phyloP scores from a whole-genome alignment of 139 green algal species.

The Nannochloris sp. region DNA sequence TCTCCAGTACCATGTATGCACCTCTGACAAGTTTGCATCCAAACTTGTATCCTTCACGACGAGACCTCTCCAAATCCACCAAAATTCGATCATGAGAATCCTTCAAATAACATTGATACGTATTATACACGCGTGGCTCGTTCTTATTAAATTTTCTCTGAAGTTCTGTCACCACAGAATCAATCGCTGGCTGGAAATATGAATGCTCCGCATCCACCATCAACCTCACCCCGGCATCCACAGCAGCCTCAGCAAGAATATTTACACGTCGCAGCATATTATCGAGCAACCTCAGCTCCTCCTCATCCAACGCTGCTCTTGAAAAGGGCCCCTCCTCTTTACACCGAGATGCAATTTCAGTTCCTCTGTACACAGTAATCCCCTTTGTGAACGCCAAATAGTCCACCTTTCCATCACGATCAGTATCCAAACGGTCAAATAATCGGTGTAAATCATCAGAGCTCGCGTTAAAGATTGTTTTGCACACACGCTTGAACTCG shows the following conservation, averaged over 20 bases:
- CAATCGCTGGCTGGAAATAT: conserved; percentile 84
- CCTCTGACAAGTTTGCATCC: conserved; percentile 53
- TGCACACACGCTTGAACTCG: conserved; percentile 40
- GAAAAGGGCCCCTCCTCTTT: conserved; percentile 32
- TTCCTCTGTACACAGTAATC: conserved; percentile 8
- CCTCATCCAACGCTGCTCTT: conserved; percentile 30
- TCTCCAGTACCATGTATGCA: conserved; percentile 68
- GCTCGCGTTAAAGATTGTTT: conserved; percentile 25
- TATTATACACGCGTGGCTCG: conserved; percentile 59
- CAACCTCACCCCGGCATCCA: conserved; percentile 47
- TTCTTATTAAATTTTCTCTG: conserved; percentile 62
- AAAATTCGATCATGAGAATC: conserved; percentile 43
- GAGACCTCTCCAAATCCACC: conserved; percentile 55
- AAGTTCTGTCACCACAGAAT: conserved; percentile 60
- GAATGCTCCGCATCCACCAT: conserved; percentile 85
- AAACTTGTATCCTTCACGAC: conserved; percentile 45
- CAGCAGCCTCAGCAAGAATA: conserved; percentile 31
- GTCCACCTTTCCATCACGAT: conserved; percentile 11
- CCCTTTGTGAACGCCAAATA: conserved; percentile 14
- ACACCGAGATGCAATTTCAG: conserved; percentile 42
- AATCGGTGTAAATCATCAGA: conserved; percentile 20
- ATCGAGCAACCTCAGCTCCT: conserved; percentile 58
- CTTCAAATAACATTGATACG: conserved; percentile 78
- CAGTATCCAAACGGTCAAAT: conserved; percentile 34
- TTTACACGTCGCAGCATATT: conserved; percentile 57